Evolutionary conservation across 2,329 filamentous ascomycete species (phyloP).

Genomic region (Ascochyta lentis): DNA sequence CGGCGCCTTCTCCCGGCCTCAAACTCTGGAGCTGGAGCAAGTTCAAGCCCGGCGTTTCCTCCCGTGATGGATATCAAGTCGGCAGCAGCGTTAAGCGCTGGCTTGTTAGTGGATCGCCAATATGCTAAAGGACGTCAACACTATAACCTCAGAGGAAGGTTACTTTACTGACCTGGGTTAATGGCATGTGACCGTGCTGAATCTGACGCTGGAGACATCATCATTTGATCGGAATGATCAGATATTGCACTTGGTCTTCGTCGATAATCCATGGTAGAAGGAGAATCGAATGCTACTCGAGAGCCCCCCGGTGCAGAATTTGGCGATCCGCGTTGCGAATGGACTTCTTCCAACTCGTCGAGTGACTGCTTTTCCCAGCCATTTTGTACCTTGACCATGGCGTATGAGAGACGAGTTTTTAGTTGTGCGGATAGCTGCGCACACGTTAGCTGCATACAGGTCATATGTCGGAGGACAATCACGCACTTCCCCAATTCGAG

Average conservation of each 20-base stretch:
- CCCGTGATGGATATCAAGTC: slow-evolving; percentile 40
- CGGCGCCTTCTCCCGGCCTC: slow-evolving; percentile 44
- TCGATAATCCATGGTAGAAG: slow-evolving; percentile 31
- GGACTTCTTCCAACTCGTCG: slow-evolving; percentile 76
- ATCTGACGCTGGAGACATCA: slow-evolving; percentile 44
- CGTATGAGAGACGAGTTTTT: slow-evolving; percentile 84
- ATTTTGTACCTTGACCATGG: slow-evolving; percentile 88
- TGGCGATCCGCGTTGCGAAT: slow-evolving; percentile 73
- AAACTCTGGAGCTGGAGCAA: slow-evolving; percentile 46
- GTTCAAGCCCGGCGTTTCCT: slow-evolving; percentile 28
- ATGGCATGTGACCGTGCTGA: slow-evolving; percentile 30
- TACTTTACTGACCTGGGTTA: slow-evolving; percentile 32
- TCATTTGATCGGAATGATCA: slow-evolving; percentile 44
- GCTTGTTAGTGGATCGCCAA: slow-evolving; percentile 37
- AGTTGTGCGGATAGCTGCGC: slow-evolving; percentile 77
- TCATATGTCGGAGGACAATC: slow-evolving; percentile 1
- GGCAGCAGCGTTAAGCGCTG: slow-evolving; percentile 36
- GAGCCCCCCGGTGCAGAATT: slow-evolving; percentile 61
- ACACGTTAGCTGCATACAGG: slow-evolving; percentile 32
- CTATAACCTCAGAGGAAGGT: background rate
- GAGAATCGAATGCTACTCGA: slow-evolving; percentile 41
- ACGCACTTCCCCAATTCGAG: slow-evolving; percentile 78
- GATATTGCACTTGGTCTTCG: slow-evolving; percentile 47
- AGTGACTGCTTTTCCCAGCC: slow-evolving; percentile 83
- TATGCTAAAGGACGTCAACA: slow-evolving; percentile 28